Evolutionary conservation across 176 grass and related monocot species (phyloP).

Genomic region (Triticum dicoccoides): DNA sequence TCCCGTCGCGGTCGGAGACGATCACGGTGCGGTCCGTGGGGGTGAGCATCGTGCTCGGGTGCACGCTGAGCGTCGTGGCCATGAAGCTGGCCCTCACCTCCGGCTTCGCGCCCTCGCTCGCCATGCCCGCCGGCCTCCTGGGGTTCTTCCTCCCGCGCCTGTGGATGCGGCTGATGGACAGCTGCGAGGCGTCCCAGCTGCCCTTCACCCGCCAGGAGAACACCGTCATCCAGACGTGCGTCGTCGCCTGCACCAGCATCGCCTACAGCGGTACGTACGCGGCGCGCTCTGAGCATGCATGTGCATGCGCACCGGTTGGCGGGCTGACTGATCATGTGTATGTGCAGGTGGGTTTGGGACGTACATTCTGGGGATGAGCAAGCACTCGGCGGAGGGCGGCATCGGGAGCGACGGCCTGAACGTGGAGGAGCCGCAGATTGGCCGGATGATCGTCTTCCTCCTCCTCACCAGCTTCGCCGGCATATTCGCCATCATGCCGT

Average conservation of each 20-base stretch:
- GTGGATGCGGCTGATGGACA: conserved; percentile 36
- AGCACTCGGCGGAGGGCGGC: not conserved
- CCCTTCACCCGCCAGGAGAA: conserved; percentile 93
- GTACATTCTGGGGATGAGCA: conserved; percentile 37
- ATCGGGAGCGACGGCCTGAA: not conserved
- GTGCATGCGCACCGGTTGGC: not conserved
- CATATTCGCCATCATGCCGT: conserved; percentile 45
- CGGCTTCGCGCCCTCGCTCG: conserved; percentile 35
- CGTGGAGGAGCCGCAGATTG: conserved; percentile 26
- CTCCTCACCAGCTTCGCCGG: conserved; percentile 53
- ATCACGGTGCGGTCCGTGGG: conserved; percentile 49
- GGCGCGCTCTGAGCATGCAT: not conserved
- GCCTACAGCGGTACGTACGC: conserved; percentile 16
- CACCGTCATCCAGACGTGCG: conserved; percentile 86
- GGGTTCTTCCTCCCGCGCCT: conserved; percentile 47
- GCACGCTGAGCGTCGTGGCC: conserved; percentile 42
- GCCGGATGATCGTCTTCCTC: conserved; percentile 42
- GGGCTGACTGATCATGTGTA: not conserved
- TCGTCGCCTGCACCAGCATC: conserved; percentile 50
- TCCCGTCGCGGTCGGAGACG: conserved; percentile 46
- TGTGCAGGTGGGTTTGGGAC: conserved; percentile 28
- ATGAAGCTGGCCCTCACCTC: conserved; percentile 59
- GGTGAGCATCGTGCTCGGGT: conserved; percentile 40
- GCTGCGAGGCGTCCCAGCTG: conserved; percentile 27
- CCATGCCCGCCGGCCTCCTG: conserved; percentile 47